phyloP scores from a whole-genome alignment of 2,329 filamentous ascomycete species.

The Geosmithia putterillii region DNA sequence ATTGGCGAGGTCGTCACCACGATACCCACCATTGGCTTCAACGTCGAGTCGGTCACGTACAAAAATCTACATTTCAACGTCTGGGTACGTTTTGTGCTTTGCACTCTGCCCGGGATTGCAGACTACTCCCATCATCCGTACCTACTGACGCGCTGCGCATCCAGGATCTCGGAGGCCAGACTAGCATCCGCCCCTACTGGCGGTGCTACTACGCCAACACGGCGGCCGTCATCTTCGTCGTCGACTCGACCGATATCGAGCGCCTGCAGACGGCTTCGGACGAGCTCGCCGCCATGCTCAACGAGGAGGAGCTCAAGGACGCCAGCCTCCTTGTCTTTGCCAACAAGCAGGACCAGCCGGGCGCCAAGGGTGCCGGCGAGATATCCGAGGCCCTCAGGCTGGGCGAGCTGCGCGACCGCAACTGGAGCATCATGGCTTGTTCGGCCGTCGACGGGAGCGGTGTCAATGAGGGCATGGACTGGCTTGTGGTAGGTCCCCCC shows the following conservation, averaged over 20 bases:
- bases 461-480: constrained; percentile 97
- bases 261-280: constrained; percentile 85
- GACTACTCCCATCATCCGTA: not conserved
- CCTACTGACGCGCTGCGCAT: constrained; percentile 6
- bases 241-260: constrained; percentile 96
- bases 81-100: constrained; percentile 52
- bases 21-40: constrained; percentile 98
- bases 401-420: constrained; percentile 85
- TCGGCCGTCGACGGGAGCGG: constrained; percentile 92
- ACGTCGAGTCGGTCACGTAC: constrained; percentile 97
- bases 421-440: constrained; percentile 98
- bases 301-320: constrained; percentile 92
- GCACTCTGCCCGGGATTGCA: not conserved
- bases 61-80: constrained; percentile 98
- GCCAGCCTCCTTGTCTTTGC: constrained; percentile 89
- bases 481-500: constrained; percentile 63
- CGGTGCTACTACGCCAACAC: constrained; percentile 99
- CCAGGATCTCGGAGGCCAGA: constrained; percentile 89
- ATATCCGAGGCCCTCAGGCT: constrained; percentile 88
- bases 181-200: constrained; percentile 98
- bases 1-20: constrained; percentile 98
- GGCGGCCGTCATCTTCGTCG: constrained; percentile 95
- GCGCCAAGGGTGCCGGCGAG: constrained; percentile 90
- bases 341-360: constrained; percentile 98
- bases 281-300: constrained; percentile 88